Base-by-base conservation (phyloP, 768 basidiomycete genomes). In the Boletus tomentosulus region DNA sequence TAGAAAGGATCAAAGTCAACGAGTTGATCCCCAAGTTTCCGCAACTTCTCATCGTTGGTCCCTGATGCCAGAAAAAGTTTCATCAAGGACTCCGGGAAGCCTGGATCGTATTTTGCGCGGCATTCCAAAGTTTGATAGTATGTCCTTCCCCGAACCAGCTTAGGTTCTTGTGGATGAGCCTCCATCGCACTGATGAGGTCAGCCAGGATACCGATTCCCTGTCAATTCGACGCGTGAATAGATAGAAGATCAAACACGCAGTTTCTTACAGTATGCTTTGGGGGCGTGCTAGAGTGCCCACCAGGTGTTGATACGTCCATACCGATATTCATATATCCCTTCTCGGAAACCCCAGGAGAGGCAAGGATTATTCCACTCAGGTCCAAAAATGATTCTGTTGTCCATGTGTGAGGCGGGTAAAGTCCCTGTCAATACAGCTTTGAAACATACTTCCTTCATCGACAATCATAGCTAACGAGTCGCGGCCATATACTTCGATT, bases 271-370 rank as follows among this genome's bases (percentile, higher is more conserved):
- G 83, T 84, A 61, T 84, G 82, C 16, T 63, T 51, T 7, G 78
- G 79, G 8, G 82, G 83, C 1, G 73, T 70, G 57, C 76, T 78
- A 1, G 82, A 81, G 60, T 82, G 83, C 0, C 83, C 82, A 15
- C 82, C 82, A 1, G 76, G 73, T 2, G 76, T 74, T 28, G 66
- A 56, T 6, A 80, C 76, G 16, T 75, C 69, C 46, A 82, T 61
- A 13, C 71, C 66, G 33, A 76, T 64, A 47, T 76, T 71, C 44
- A 76, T 53, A 54, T 75, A 74, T 3, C 79, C 81, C 58, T 77
- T 78, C 64, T 79, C 77, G 3, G 61, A 56, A 25, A 73, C 62
- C 3, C 58, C 57, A 1, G 68, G 70, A 16, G 62, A 59, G 9
- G 73, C 72, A 43, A 76, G 60, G 15, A 69, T 53, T 2, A 61